These are phyloP conservation scores for Spathaspora gorwiae DNA, from an alignment of 805 yeast species.

Conservation along the genomic window DNA sequence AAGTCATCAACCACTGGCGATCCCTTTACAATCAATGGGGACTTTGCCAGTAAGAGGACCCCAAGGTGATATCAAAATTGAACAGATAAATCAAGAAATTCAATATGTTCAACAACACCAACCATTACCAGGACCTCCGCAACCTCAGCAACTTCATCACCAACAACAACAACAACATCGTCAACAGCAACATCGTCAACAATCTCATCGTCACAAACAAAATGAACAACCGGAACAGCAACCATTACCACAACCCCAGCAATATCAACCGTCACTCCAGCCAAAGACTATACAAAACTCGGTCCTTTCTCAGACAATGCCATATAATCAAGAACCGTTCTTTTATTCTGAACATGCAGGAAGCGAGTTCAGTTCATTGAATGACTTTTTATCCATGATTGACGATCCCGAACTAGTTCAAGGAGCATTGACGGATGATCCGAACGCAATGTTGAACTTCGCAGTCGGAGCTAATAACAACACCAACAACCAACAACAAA, in stretches of 20 bases:
- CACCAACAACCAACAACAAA: slow-evolving; percentile 3
- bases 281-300: slow-evolving; percentile 15
- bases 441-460: slow-evolving; percentile 19
- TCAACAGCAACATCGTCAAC: slow-evolving; percentile 3
- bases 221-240: slow-evolving; percentile 3
- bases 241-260: slow-evolving; percentile 1
- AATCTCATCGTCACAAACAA: not conserved
- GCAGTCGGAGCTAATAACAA: slow-evolving; percentile 10
- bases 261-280: slow-evolving; percentile 4
- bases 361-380: slow-evolving; percentile 83
- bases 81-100: slow-evolving; percentile 1
- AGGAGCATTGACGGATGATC: slow-evolving; percentile 31
- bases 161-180: slow-evolving; percentile 4
- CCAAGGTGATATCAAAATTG: not conserved
- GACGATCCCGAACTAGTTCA: slow-evolving; percentile 76
- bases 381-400: slow-evolving; percentile 83
- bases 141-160: slow-evolving; percentile 2
- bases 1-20: slow-evolving; percentile 15
- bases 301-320: slow-evolving; percentile 36
- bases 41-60: not conserved
- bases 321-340: slow-evolving; percentile 62
- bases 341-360: slow-evolving; percentile 91
- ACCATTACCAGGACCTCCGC: not conserved
- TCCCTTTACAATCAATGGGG: not conserved
- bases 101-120: not conserved